Evolutionary conservation across 176 grass and related monocot genomes (phyloP).

Genomic region (Oryza rufipogon): DNA sequence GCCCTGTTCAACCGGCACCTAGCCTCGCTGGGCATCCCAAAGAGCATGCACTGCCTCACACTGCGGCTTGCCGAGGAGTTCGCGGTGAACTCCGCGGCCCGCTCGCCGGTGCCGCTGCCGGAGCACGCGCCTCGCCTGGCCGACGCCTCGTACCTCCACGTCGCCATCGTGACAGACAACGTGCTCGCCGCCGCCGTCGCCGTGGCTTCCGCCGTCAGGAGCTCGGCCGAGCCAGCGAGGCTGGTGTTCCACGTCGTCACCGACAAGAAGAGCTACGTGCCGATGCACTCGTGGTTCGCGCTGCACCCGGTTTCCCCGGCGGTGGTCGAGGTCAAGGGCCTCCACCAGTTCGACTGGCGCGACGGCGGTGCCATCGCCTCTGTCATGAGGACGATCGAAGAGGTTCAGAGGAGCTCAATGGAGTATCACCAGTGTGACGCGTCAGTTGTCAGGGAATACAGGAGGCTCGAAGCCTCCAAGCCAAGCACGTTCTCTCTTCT

Average conservation of each 20-base stretch:
- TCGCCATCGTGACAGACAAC: conserved; percentile 84
- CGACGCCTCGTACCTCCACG: conserved; percentile 62
- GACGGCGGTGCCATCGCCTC: conserved; percentile 44
- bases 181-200: conserved; percentile 74
- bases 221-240: conserved; percentile 53
- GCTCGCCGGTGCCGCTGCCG: conserved; percentile 78
- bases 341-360: conserved; percentile 89
- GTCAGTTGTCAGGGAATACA: conserved; percentile 43
- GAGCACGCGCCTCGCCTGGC: conserved; percentile 69
- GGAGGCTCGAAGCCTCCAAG: conserved; percentile 61
- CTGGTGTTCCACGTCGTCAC: conserved; percentile 95
- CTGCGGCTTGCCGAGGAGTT: conserved; percentile 80
- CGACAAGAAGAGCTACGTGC: conserved; percentile 82
- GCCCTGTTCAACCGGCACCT: conserved; percentile 66
- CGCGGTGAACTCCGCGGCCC: conserved; percentile 71
- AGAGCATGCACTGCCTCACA: conserved; percentile 80
- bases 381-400: conserved; percentile 74
- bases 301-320: conserved; percentile 65
- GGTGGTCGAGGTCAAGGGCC: conserved; percentile 78
- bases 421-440: conserved; percentile 34
- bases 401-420: conserved; percentile 57
- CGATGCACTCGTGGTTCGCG: conserved; percentile 97
- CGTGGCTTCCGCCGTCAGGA: conserved; percentile 60
- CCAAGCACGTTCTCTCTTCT: conserved; percentile 76
- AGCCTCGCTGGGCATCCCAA: conserved; percentile 78